phyloP scores from a whole-genome alignment of 371 early-diverging fungal species.

The Mucor lusitanicus region DNA sequence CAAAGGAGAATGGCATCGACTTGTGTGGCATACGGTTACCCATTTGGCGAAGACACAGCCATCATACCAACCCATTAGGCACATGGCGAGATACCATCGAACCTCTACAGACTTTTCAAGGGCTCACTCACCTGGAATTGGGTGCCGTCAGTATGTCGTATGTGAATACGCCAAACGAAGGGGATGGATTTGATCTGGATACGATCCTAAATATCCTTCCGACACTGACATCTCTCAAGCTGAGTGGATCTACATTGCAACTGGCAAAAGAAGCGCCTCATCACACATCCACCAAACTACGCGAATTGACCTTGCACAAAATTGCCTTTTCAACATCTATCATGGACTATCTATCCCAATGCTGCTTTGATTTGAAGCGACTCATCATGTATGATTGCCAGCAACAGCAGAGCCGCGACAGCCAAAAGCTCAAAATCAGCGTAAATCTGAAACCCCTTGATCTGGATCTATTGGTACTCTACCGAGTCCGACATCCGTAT shows the following conservation, averaged over 20 bases:
- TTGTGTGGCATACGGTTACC: not conserved
- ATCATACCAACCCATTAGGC: not conserved
- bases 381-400: slow-evolving; percentile 7
- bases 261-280: too few species aligned
- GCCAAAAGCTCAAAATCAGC: not conserved
- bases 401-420: not conserved
- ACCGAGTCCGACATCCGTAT: not conserved
- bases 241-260: not conserved
- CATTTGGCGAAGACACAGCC: not conserved
- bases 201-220: not conserved
- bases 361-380: not conserved
- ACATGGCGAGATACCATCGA: slow-evolving; percentile 1
- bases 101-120: not conserved
- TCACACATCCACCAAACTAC: not conserved
- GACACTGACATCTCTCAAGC: not conserved
- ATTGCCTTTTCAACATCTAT: not conserved
- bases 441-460: not conserved
- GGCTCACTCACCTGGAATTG: not conserved
- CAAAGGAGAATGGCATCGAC: not conserved
- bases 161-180: not conserved
- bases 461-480: not conserved
- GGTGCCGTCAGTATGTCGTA: slow-evolving; percentile 4
- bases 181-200: slow-evolving; percentile 8
- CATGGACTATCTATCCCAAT: not conserved
- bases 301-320: not conserved